phyloP scores from a whole-genome alignment of 768 basidiomycete species.

The Mycena haematopus region DNA sequence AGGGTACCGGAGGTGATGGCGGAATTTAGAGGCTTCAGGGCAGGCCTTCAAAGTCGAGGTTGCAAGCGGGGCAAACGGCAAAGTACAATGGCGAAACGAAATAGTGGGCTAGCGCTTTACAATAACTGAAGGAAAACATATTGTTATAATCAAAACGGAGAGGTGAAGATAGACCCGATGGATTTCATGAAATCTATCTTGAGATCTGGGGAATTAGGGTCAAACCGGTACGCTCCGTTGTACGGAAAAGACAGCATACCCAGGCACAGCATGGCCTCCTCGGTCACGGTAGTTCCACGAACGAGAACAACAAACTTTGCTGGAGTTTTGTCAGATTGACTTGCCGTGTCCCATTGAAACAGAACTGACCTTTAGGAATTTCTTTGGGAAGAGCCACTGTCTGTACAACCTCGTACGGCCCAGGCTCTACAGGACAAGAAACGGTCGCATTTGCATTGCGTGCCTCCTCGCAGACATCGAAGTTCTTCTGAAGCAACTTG shows the following conservation, averaged over 20 bases:
- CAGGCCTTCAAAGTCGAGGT: too few species aligned
- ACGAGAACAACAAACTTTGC: conserved; percentile 86
- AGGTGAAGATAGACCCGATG: conserved; percentile 34
- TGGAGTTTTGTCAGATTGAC: conserved; percentile 39
- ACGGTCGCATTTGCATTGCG: conserved; percentile 75
- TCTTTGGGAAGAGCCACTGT: conserved; percentile 89
- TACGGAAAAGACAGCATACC: conserved; percentile 8
- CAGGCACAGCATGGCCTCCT: conserved; percentile 82
- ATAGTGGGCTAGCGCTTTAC: conserved; percentile 7
- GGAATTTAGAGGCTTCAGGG: too few species aligned
- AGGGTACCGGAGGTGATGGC: too few species aligned
- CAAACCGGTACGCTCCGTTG: background rate
- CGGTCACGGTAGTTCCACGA: conserved; percentile 70
- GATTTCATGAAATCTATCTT: conserved; percentile 75
- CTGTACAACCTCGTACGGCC: conserved; percentile 75
- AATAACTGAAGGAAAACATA: background rate
- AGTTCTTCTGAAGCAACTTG: background rate
- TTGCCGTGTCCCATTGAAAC: background rate
- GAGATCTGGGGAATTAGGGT: conserved; percentile 48
- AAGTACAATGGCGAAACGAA: conserved; percentile 4
- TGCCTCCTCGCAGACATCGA: conserved; percentile 34
- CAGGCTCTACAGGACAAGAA: conserved; percentile 84
- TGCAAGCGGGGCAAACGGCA: background rate
- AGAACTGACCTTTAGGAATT: conserved; percentile 75
- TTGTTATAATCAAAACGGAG: conserved; percentile 34